Conservation (phyloP, 2,329 filamentous ascomycete genomes). For the Exophiala viscosa region DNA sequence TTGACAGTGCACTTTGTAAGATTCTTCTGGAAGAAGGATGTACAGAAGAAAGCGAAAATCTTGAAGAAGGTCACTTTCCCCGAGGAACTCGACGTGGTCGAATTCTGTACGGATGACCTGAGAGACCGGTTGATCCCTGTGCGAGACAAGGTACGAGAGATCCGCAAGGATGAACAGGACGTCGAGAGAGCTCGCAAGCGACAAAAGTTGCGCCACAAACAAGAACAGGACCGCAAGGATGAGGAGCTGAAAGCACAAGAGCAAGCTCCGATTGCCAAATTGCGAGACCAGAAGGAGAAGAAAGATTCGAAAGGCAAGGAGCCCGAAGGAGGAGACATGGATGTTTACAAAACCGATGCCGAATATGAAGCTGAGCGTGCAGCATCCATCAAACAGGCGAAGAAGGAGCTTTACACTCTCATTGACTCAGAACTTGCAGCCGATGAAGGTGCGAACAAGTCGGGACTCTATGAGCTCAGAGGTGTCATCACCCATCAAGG, state of each 20-base stretch:
- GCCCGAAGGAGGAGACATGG: constrained; percentile 65
- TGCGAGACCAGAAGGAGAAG: constrained; percentile 49
- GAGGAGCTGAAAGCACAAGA: constrained; percentile 31
- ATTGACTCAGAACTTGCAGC: constrained; percentile 70
- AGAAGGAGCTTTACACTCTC: constrained; percentile 79
- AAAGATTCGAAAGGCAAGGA: constrained; percentile 41
- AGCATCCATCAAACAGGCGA: constrained; percentile 69
- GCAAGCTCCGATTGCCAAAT: constrained; percentile 45
- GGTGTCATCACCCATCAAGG: constrained; percentile 96
- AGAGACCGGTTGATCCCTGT: constrained; percentile 79
- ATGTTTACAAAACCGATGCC: constrained; percentile 85
- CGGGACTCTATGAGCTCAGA: constrained; percentile 89
- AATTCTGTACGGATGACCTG: constrained; percentile 92
- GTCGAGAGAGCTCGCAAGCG: constrained; percentile 87
- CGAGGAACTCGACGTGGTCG: constrained; percentile 83
- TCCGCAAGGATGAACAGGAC: constrained; percentile 92
- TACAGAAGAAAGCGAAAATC: constrained; percentile 98
- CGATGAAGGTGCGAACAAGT: constrained; percentile 85
- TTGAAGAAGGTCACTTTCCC: constrained; percentile 98
- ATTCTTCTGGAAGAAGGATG: constrained; percentile 95
- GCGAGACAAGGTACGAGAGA: constrained; percentile 92
- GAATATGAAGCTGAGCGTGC: constrained; percentile 84
- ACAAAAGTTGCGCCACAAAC: constrained; percentile 67
- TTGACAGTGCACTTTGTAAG: constrained; percentile 95
- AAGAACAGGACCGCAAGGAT: constrained; percentile 49